A percentile compares a stretch with the other conserved stretches of the same genome.
phyloP scores from a whole-genome alignment of 2,329 filamentous ascomycete species.

The Samsoniella hepiali region DNA sequence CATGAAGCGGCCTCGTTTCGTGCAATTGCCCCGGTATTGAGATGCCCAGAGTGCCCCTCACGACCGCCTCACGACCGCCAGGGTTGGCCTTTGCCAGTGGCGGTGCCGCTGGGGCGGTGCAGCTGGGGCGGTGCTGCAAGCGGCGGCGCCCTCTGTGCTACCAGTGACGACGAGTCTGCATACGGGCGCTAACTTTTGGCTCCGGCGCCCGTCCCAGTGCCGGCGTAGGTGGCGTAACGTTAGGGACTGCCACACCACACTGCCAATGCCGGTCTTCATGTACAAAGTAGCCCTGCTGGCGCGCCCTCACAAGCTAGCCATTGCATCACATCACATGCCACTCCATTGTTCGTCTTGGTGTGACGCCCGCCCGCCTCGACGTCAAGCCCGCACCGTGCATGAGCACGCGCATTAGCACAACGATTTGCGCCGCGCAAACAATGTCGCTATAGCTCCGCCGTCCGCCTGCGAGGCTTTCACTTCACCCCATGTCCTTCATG shows the following conservation, averaged over 20 bases:
- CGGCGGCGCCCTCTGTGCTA: no score
- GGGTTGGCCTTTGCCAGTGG: neutral
- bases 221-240: no score
- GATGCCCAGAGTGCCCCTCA: neutral
- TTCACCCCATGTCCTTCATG: conserved; percentile 40
- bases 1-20: neutral
- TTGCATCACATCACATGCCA: conserved; percentile 27
- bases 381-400: neutral
- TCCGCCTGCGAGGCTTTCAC: conserved; percentile 26
- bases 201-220: neutral
- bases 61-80: neutral
- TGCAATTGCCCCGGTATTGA: neutral
- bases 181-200: neutral
- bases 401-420: neutral
- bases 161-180: no score
- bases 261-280: neutral
- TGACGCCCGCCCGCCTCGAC: conserved; percentile 4
- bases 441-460: conserved; percentile 10
- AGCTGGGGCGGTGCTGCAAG: neutral
- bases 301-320: conserved; percentile 12
- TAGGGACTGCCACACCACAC: neutral
- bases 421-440: neutral
- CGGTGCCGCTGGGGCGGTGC: neutral
- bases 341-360: conserved; percentile 8
- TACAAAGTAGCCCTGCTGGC: neutral